A percentile compares a stretch with the other conserved stretches of the same genome.
phyloP scores from a whole-genome alignment of 1,139 yeast species.

The Candida dubliniensis region DNA sequence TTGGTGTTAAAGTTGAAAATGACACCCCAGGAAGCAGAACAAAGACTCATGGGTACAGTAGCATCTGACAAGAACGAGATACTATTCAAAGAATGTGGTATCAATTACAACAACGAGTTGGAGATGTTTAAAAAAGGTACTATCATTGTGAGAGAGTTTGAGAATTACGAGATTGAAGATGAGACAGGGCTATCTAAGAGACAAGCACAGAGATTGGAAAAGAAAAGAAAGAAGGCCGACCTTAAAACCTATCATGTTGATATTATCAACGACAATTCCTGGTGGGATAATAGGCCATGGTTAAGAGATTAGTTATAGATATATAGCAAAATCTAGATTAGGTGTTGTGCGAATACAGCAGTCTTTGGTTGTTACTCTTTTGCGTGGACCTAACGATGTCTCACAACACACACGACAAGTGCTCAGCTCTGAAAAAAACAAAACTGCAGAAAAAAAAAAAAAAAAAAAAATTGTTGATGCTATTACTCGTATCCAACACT shows the following conservation, averaged over 20 bases:
- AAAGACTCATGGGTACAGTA: constrained; percentile 67
- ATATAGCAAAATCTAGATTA: too few species aligned
- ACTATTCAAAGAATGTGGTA: constrained; percentile 69
- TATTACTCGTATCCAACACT: neutral
- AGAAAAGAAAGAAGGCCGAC: constrained; percentile 49
- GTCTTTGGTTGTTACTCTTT: too few species aligned
- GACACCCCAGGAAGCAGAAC: constrained; percentile 78
- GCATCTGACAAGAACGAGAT: constrained; percentile 87
- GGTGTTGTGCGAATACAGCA: too few species aligned
- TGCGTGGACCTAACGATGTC: too few species aligned
- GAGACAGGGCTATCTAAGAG: constrained; percentile 33
- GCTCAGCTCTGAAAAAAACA: too few species aligned
- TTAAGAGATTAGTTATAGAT: constrained; percentile 12
- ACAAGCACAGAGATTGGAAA: constrained; percentile 51
- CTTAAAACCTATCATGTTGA: constrained; percentile 54
- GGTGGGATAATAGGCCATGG: constrained; percentile 54
- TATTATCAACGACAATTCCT: constrained; percentile 51
- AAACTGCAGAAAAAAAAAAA: too few species aligned
- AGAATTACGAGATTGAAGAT: constrained; percentile 16
- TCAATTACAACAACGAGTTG: constrained; percentile 88
- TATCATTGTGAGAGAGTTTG: constrained; percentile 56
- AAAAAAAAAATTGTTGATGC: neutral
- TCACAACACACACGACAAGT: too few species aligned
- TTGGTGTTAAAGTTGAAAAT: constrained; percentile 70
- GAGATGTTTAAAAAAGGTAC: constrained; percentile 90